Conservation (phyloP, 2,329 filamentous ascomycete species). For the Cyclaneusma minus region DNA sequence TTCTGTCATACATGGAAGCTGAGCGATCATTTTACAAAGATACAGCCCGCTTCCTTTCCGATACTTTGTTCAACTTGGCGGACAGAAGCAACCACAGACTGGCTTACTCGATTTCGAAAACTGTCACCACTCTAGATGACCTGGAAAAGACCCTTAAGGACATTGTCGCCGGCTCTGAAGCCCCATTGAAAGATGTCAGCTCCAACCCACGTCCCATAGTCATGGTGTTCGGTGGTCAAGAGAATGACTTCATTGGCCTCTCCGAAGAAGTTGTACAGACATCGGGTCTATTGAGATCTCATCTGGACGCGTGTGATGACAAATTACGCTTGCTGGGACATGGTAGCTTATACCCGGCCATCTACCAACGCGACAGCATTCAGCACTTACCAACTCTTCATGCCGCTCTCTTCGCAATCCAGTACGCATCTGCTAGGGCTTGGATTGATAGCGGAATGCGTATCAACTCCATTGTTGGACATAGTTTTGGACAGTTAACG, state of each 20-base stretch:
- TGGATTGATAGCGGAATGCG: conserved; percentile 20
- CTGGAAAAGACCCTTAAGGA: not conserved
- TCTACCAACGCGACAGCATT: conserved; percentile 14
- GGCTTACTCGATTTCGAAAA: not conserved
- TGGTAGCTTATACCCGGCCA: conserved; percentile 16
- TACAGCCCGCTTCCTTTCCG: not conserved
- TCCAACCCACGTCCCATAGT: conserved; percentile 12
- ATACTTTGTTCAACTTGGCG: not conserved
- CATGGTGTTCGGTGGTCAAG: conserved; percentile 23
- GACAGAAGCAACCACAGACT: not conserved
- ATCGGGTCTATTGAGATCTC: conserved; percentile 12
- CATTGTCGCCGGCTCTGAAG: conserved; percentile 2
- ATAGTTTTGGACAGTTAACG: conserved; percentile 21
- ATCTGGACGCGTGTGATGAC: conserved; percentile 21
- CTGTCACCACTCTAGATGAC: not conserved
- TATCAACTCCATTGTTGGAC: conserved; percentile 18
- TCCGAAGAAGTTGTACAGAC: conserved; percentile 14
- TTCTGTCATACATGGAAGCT: not conserved
- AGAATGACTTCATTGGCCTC: conserved; percentile 14
- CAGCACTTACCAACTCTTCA: conserved; percentile 19
- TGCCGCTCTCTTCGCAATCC: conserved; percentile 19
- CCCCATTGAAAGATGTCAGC: no score
- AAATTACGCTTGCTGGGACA: conserved; percentile 13
- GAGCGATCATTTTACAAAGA: no score
- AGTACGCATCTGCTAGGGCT: conserved; percentile 19